These are phyloP conservation scores for Scheffersomyces lignosus DNA, from an alignment of 805 yeast species.

Conservation along the genomic window DNA sequence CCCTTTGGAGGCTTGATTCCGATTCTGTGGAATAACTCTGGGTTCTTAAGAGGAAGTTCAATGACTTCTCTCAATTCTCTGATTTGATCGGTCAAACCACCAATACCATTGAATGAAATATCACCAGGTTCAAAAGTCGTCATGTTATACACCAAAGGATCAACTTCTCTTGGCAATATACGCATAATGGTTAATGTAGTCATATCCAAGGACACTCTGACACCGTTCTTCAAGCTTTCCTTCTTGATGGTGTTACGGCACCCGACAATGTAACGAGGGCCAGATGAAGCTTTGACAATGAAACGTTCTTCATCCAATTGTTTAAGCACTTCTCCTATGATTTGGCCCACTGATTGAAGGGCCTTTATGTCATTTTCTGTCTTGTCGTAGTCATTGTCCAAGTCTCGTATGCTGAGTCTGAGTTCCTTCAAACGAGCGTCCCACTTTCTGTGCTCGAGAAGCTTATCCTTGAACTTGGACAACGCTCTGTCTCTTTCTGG, in stretches of 20 bases:
- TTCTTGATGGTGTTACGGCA: slow-evolving; percentile 91
- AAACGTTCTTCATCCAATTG: slow-evolving; percentile 92
- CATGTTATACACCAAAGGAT: slow-evolving; percentile 97
- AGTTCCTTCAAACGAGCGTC: slow-evolving; percentile 86
- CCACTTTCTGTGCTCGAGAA: slow-evolving; percentile 92
- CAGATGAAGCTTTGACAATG: slow-evolving; percentile 94
- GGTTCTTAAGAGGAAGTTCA: slow-evolving; percentile 94
- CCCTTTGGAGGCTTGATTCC: slow-evolving; percentile 99
- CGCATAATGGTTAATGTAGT: slow-evolving; percentile 98
- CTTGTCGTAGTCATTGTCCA: slow-evolving; percentile 82
- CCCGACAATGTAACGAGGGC: slow-evolving; percentile 97
- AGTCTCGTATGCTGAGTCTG: slow-evolving; percentile 76
- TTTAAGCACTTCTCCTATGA: slow-evolving; percentile 94
- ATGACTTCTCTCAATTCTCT: slow-evolving; percentile 96
- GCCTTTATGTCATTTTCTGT: slow-evolving; percentile 98
- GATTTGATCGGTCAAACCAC: slow-evolving; percentile 94
- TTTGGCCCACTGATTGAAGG: slow-evolving; percentile 93
- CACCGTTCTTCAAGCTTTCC: slow-evolving; percentile 83
- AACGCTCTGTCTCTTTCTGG: slow-evolving; percentile 79
- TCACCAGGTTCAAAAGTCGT: slow-evolving; percentile 98
- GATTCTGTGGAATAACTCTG: slow-evolving; percentile 91
- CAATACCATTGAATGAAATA: slow-evolving; percentile 89
- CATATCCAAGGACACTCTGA: slow-evolving; percentile 95
- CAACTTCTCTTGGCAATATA: slow-evolving; percentile 95
- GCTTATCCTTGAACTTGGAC: slow-evolving; percentile 74